Base-by-base conservation (phyloP, 2,329 filamentous ascomycete genomes). In the Fusarium bactridioides region DNA sequence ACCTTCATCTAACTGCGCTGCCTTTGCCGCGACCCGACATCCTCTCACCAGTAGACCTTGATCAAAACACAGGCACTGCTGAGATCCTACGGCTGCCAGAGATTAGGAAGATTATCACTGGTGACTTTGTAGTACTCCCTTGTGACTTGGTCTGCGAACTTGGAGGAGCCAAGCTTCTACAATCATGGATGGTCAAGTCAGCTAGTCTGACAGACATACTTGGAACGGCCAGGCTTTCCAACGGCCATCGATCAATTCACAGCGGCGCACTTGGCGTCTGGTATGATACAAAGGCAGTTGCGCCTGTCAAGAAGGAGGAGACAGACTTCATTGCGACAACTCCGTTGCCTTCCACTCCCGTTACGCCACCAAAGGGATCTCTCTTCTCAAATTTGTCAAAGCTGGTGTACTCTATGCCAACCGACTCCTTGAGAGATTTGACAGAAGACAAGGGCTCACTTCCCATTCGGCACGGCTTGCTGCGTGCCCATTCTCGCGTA, bases 111-210 rank as follows among this genome's bases (percentile, higher is more conserved):
- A 87, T 90, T 12, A 90, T 99, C 76, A 94, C 89, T 60, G 90
- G 91, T 18, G 94, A 99, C 82, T 98, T 99, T 78, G 84, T 98
- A 31, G 89, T 98, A 7, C 85, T 99, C 8, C 95, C 96, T 1
- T 99, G 96, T 81, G 96, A 99, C 80, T 86, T 99, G 11, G 91
- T 99, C 43, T 98, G 94, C 80, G 95, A 97, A 78, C 85, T 98
- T 21, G 91, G 93, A 6, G 95, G 94, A 18, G 92, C 94, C 76
- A 90, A 91, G 70, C 86, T 98, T 27, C 83, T 97, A 5, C 94
- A 98, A 80, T 90, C 95, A 67, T 99, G 96, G 94, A 95, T 98
- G 92, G 90, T 95, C 35, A 90, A 93, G 75, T 90, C 94, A 55
- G 91, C 90, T 21, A 93, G 91, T 41, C 85, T 95, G 81, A 88